Base-by-base conservation (phyloP, 2,329 filamentous ascomycete species). In the Botrytis cinerea region DNA sequence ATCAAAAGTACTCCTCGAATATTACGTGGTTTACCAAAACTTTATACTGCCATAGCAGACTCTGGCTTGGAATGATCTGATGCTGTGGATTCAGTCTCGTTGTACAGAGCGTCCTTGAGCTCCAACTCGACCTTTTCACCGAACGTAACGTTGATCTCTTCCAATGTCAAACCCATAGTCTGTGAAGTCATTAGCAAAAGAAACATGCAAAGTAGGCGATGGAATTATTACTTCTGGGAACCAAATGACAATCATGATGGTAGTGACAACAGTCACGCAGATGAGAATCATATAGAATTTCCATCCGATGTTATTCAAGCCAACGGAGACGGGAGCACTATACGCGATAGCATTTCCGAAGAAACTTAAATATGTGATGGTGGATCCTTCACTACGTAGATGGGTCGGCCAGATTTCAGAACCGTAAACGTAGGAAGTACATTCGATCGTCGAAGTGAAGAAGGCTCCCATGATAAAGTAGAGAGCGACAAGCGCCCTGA, bases 401-500 rank as follows among this genome's bases (percentile, higher is more conserved):
- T 81, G 80, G 4, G 81, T 82, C 10, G 81, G 81, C 78, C 79
- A 82, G 43, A 82, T 82, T 71, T 82, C 81, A 25, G 77, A 79
- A 18, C 76, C 77, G 63, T 82, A 82, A 25, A 81, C 79, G 60
- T 81, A 81, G 25, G 78, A 79, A 6, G 70, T 71, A 16, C 70
- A 63, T 40, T 71, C 70, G n/a, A 71, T 51, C 10, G 70, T 63
- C 14, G 70, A 63, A 25, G 70, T 63, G 25, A 71, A 71, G 18
- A 71, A 71, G 28, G 45, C 59, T 5, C 59, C 70, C 32, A 71
- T 62, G 8, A 71, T 71, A 22, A 71, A 71, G 18, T 71, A 71
- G 16, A 71, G 69, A 40, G 69, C 69, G n/a, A 71, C 70, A 43
- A 71, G 70, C 14, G 59, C 59, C 43, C 62, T 71, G 10, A 71